Evolutionary conservation across 2,329 filamentous ascomycete genomes (phyloP).

Genomic region (Clonostachys rosea): DNA sequence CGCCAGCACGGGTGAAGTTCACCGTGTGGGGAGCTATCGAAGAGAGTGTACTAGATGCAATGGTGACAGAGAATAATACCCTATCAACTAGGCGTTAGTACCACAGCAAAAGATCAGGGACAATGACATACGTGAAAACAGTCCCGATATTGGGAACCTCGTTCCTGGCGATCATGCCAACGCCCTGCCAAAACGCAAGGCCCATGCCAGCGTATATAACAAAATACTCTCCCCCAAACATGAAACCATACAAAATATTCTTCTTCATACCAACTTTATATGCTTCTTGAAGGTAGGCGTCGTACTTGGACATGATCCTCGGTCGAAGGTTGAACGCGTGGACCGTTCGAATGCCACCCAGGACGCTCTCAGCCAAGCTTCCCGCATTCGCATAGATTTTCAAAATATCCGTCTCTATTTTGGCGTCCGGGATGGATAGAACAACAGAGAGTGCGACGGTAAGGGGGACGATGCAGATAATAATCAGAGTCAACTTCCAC

Average conservation of each 20-base stretch:
- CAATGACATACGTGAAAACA: neutral
- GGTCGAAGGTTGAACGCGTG: neutral
- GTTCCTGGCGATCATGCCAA: neutral
- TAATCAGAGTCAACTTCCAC: constrained; percentile 2
- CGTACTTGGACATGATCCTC: neutral
- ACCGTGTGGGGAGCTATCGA: neutral
- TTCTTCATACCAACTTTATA: constrained; percentile 21
- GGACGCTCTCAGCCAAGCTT: neutral
- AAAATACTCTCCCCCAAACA: constrained; percentile 25
- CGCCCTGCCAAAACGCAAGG: neutral
- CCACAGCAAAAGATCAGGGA: neutral
- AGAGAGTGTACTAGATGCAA: neutral
- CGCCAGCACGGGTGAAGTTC: neutral
- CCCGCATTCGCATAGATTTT: neutral
- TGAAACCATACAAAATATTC: constrained; percentile 13
- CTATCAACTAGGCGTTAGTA: neutral
- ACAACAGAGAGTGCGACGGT: neutral
- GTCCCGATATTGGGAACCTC: neutral
- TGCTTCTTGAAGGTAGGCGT: neutral
- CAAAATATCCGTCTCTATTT: neutral
- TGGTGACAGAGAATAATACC: neutral
- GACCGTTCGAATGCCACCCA: neutral
- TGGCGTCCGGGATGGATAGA: neutral
- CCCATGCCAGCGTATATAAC: neutral
- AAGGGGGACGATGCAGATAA: neutral